phyloP scores from a whole-genome alignment of 2,329 filamentous ascomycete genomes.

The Acrocalymma vagum region DNA sequence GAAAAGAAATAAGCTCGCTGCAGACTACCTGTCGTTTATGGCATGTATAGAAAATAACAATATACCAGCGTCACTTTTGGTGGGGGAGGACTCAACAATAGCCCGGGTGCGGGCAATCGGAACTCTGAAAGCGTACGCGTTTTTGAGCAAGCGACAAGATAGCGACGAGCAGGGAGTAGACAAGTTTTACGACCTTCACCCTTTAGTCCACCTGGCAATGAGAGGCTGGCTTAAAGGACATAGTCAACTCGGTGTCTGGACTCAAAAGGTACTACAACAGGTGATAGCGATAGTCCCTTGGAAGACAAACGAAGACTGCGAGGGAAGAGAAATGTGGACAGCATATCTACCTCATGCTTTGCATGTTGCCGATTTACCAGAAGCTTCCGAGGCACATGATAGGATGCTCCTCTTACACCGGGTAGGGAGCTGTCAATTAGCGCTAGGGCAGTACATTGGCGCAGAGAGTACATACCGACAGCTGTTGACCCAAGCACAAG shows the following conservation, averaged over 20 bases:
- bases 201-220: constrained; percentile 9
- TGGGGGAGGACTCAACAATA: background rate
- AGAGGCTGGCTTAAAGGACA: constrained; percentile 7
- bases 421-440: constrained; percentile 12
- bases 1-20: constrained; percentile 37
- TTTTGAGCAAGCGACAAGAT: constrained; percentile 2
- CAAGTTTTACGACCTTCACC: constrained; percentile 9
- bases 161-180: background rate
- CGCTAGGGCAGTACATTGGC: constrained; percentile 8
- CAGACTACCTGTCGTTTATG: constrained; percentile 34
- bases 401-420: constrained; percentile 14
- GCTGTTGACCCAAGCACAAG: constrained; percentile 2
- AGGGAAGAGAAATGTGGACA: constrained; percentile 29
- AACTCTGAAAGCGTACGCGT: constrained; percentile 11
- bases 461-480: constrained; percentile 9
- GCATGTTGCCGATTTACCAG: constrained; percentile 8
- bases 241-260: too few species aligned
- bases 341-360: constrained; percentile 41
- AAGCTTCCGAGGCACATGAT: constrained; percentile 1
- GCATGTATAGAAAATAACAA: constrained; percentile 1
- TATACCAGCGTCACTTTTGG: constrained; percentile 5
- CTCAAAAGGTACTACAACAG: too few species aligned
- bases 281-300: too few species aligned
- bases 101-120: constrained; percentile 2
- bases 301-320: constrained; percentile 15